Conservation (phyloP, 2,329 filamentous ascomycete species). For the Tolypocladium tropicale region DNA sequence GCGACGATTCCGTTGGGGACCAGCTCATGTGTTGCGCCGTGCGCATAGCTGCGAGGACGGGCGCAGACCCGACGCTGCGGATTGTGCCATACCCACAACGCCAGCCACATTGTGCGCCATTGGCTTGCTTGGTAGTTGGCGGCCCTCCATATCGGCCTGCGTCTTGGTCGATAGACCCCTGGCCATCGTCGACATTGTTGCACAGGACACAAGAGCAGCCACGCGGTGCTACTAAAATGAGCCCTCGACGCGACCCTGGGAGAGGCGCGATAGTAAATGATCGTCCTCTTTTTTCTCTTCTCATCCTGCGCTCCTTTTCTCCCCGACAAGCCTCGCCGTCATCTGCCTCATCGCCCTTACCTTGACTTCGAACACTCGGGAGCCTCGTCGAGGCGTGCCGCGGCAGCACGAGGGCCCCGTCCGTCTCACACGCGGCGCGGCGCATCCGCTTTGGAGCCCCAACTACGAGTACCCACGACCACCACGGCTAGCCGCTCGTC, state of each 20-base stretch:
- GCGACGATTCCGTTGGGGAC: not conserved
- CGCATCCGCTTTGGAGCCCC: not conserved
- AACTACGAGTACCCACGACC: not conserved
- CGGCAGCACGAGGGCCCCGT: not conserved
- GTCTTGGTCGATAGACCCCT: not conserved
- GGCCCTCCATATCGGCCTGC: not conserved
- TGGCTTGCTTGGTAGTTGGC: not conserved
- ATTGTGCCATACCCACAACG: not conserved
- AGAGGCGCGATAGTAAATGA: not conserved
- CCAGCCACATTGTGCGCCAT: not conserved
- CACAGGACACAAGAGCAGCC: not conserved
- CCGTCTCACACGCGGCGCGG: not conserved
- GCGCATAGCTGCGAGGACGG: not conserved
- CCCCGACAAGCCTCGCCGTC: not conserved
- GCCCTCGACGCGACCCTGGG: not conserved
- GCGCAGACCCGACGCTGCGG: conserved; percentile 3
- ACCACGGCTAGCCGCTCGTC: not conserved
- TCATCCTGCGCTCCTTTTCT: not conserved
- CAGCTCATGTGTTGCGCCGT: not conserved
- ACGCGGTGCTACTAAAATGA: not conserved
- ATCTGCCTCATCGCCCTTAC: not conserved
- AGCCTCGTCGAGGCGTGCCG: not conserved
- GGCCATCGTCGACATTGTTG: not conserved
- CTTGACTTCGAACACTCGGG: not conserved
- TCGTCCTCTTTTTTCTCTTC: not conserved